Conservation (phyloP, 2,329 filamentous ascomycete genomes). For the Aspergillus vadensis region DNA sequence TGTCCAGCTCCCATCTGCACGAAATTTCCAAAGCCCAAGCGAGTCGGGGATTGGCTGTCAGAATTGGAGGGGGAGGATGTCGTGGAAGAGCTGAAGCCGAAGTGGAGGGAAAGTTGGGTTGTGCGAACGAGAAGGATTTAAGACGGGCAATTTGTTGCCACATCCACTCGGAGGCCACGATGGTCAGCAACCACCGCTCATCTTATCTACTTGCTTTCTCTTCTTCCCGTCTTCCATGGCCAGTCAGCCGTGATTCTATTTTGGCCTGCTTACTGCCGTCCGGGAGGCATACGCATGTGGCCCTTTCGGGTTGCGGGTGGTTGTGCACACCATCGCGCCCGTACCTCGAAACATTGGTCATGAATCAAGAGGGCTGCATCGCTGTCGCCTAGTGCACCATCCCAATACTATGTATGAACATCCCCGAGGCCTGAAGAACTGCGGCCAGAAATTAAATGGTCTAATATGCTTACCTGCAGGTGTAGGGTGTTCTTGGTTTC, state of each 20-base stretch:
- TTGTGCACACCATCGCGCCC: not conserved
- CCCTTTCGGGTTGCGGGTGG: not conserved
- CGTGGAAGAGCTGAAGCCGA: constrained; percentile 8
- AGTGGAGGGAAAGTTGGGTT: constrained; percentile 4
- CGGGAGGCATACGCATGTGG: not conserved
- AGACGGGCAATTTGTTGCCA: constrained; percentile 4
- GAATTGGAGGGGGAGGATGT: not conserved
- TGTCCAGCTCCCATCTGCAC: constrained; percentile 2
- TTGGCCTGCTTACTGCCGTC: not conserved
- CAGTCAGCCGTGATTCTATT: constrained; percentile 1
- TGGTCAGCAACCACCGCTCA: not conserved
- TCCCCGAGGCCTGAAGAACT: not conserved
- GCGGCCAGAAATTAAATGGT: not conserved
- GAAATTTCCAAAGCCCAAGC: not conserved
- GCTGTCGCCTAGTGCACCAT: not conserved
- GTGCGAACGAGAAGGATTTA: constrained; percentile 8
- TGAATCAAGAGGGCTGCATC: not conserved
- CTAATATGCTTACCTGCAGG: constrained; percentile 1
- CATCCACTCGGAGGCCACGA: not conserved
- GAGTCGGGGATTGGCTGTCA: not conserved
- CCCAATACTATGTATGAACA: too few species aligned
- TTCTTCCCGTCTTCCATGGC: not conserved
- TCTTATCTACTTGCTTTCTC: not conserved
- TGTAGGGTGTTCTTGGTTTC: not conserved
- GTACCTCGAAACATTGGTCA: not conserved